Evolutionary conservation across 1,139 yeast species (phyloP), one percentile per base, ranked within the genome.

Genomic region (Yamadazyma sp.): DNA sequence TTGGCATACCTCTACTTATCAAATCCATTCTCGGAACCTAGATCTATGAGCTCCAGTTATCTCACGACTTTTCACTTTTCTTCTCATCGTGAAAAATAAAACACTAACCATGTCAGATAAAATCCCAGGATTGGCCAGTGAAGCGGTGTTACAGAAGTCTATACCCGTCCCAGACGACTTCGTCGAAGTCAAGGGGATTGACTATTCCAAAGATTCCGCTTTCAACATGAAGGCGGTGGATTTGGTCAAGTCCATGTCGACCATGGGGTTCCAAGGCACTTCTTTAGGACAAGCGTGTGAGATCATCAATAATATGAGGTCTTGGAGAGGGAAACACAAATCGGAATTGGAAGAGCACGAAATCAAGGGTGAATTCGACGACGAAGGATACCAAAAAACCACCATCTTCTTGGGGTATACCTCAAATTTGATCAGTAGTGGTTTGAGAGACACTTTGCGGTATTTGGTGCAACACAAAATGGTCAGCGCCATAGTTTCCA

Each of bases 181-280:
- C 44, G 81, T 78, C 17, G 76, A 80, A 53, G 96, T 94, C 30
- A 69, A 76, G 42, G 99, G 98, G 40, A 79, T 92, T 36, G 97
- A 92, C 63, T 94, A 91, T 64, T 81, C 91, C 38, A 73, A 81
- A 50, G 83, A 85, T 35, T 74, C 73, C 41, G 81, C 85, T 15
- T 73, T 66, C 48, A 80, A 88, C 61, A 81, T 87, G 78, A 70
- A 73, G 37, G 98, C 98, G 20, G 72, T 74, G 14, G 94, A 87
- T 55, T 70, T 92, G 50, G 77, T 92, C 49, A 72, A 70, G 27
- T 79, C 94, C 30, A 92, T 94, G 98, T 79, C 72, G 53, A 81
- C 81, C 34, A 92, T 92, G 97, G 99, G 99, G n/a, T 94, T 92
- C 73, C 99, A 92, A 66, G 98, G 96, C 5, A 78, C 91, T 15